Evolutionary conservation across 331 rosid genomes (phyloP), one percentile per base, ranked within the genome.

Genomic region (Phaseolus coccineus): DNA sequence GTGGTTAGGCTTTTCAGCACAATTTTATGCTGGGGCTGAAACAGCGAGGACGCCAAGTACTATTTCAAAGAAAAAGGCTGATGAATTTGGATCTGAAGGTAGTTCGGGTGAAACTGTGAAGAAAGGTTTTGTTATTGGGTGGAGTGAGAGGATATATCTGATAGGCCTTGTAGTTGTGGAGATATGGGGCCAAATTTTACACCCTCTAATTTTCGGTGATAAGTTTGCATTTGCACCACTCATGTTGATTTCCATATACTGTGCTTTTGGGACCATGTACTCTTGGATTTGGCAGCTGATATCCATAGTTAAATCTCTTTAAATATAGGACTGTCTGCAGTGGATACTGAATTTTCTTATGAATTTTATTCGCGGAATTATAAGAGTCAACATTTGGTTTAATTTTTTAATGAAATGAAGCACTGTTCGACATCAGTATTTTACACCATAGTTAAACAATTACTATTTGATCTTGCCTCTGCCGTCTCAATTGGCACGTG

Each of bases 271-370:
- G 79, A 79, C 91, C 69, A 62, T 87, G 86, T 94, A 92, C 89
- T 89, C 95, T 58, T 94, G 97, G 97, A 85, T 90, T 74, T 91
- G 97, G 97, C 98, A 94, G 89, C 83, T 94, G 64, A 77, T 71
- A 80, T 80, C 70, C 58, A 87, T 94, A 40, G 82, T 87, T 82
- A 84, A 69, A 77, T 85, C 87, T 48, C 72, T 9, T 31, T 82
- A 74, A 79, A 46, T 67, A 48, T 30, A 67, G 69, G 69, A 39
- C 39, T 82, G 22, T 30, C 33, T 71, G 79, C 47, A 44, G 24
- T 71, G 25, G 27, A 31, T 46, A 39, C 40, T 42, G 27, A 35
- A 31, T 24, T 14, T 67, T 8, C 22, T 47, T 10, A 13, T 58
- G 73, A 44, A 71, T 31, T 78, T 58, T 57, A 4, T 31, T 13